Conservation (phyloP, 371 early-diverging fungal genomes). For the Mucor indicus region DNA sequence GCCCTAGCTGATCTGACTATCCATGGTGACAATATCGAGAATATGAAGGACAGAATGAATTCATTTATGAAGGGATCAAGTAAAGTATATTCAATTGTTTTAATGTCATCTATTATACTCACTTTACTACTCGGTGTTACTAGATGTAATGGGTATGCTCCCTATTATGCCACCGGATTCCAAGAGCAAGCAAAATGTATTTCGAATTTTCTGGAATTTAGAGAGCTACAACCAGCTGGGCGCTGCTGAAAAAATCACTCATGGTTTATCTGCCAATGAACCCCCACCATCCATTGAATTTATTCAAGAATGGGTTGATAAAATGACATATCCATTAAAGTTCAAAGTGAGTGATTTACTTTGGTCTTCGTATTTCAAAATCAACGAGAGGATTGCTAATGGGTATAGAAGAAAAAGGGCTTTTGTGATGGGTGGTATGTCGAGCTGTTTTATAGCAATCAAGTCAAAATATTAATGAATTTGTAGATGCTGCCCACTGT, state of each 20-base stretch:
- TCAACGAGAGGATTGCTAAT: conserved; percentile 45
- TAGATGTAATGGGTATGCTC: conserved; percentile 16
- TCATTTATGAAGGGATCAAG: conserved; percentile 5
- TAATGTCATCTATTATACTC: too few relatives aligned
- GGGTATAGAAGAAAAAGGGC: conserved; percentile 31
- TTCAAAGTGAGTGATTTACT: conserved; percentile 4
- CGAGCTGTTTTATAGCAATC: too few relatives aligned
- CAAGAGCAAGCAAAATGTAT: conserved; percentile 1
- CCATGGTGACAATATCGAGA: not conserved
- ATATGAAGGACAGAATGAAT: conserved; percentile 8
- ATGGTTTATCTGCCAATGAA: conserved; percentile 7
- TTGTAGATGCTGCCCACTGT: conserved; percentile 42
- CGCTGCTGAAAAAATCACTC: not conserved
- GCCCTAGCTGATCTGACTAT: conserved; percentile 29
- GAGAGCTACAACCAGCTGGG: conserved; percentile 2
- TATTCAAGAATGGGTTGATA: conserved; percentile 11
- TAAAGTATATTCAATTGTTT: not conserved
- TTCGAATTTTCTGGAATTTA: conserved; percentile 14
- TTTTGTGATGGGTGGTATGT: conserved; percentile 40
- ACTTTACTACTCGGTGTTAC: too few relatives aligned
- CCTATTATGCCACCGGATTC: not conserved
- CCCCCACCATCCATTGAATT: conserved; percentile 1
- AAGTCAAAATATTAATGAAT: too few relatives aligned
- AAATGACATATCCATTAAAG: conserved; percentile 3
- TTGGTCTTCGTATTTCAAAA: conserved; percentile 27